Evolutionary conservation across 108 stramenopile species (phyloP).

Genomic region (Stephanodiscus triporus): DNA sequence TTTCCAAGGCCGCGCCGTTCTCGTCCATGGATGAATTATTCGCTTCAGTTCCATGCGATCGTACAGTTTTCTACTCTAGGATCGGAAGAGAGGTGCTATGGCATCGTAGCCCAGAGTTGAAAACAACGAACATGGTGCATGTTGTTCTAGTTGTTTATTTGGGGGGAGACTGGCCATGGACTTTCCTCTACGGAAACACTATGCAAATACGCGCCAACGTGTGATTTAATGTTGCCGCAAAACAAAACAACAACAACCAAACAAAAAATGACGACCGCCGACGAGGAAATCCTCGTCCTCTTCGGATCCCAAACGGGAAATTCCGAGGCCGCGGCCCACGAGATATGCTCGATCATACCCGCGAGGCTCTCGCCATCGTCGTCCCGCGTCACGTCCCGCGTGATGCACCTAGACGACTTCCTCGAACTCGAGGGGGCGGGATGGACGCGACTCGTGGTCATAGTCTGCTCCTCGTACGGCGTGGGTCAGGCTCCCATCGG

Average conservation of each 20-base stretch:
- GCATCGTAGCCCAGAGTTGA: no score
- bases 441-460: constrained; percentile 73
- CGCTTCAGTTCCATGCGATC: no score
- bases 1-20: neutral
- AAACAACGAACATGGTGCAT: no score
- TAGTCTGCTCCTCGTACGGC: constrained; percentile 77
- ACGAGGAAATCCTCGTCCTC: constrained; percentile 65
- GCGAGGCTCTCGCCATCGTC: constrained; percentile 20
- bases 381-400: constrained; percentile 44
- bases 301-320: constrained; percentile 89
- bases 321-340: constrained; percentile 74
- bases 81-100: no score
- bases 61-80: no score
- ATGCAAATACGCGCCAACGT: no score
- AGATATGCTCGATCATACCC: constrained; percentile 53
- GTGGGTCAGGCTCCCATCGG: constrained; percentile 86
- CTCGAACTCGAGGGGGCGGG: constrained; percentile 62
- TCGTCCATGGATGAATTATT: neutral
- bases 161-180: no score
- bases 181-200: no score
- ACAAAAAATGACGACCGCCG: neutral
- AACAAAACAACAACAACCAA: neutral
- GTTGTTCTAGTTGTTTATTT: no score
- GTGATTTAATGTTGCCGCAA: no score
- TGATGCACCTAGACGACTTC: constrained; percentile 84